phyloP scores from a whole-genome alignment of 2,329 filamentous ascomycete genomes.

The Cladosporium phlei region DNA sequence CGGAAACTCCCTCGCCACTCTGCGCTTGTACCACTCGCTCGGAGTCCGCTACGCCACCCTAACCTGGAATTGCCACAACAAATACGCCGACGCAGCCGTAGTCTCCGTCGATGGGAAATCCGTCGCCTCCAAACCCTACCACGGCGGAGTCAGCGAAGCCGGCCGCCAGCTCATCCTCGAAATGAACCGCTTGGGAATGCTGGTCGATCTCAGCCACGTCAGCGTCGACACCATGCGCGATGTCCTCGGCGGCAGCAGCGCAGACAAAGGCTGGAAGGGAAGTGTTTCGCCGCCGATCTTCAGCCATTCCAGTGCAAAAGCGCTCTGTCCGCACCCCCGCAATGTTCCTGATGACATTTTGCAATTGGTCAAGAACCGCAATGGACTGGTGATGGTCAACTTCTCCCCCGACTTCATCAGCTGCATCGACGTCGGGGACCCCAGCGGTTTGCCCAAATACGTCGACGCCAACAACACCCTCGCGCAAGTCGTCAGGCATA shows the following conservation, averaged over 20 bases:
- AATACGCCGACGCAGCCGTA: conserved; percentile 78
- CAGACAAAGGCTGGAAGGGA: conserved; percentile 56
- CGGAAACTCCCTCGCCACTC: conserved; percentile 71
- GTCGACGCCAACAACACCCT: conserved; percentile 68
- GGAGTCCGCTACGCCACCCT: conserved; percentile 85
- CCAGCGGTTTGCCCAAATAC: conserved; percentile 60
- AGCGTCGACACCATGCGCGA: conserved; percentile 79
- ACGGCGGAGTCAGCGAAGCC: conserved; percentile 66
- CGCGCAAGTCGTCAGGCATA: conserved; percentile 71
- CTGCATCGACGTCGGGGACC: conserved; percentile 55
- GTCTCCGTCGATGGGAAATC: conserved; percentile 45
- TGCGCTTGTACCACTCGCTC: conserved; percentile 69
- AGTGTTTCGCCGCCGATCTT: conserved; percentile 81
- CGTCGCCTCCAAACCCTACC: conserved; percentile 50
- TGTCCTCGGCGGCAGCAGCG: conserved; percentile 56
- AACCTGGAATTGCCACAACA: conserved; percentile 91
- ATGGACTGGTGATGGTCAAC: conserved; percentile 86
- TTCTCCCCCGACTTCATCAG: conserved; percentile 79
- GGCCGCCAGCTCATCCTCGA: conserved; percentile 69
- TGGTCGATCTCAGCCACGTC: conserved; percentile 83
- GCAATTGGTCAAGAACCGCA: conserved; percentile 65
- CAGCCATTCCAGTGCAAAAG: conserved; percentile 77
- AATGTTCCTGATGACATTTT: conserved; percentile 87
- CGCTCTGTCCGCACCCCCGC: conserved; percentile 78
- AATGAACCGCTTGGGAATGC: conserved; percentile 92